Evolutionary conservation across 164 flowering plant genomes (phyloP), one percentile per base, ranked within the genome.

Genomic region (Akebia trifoliata): DNA sequence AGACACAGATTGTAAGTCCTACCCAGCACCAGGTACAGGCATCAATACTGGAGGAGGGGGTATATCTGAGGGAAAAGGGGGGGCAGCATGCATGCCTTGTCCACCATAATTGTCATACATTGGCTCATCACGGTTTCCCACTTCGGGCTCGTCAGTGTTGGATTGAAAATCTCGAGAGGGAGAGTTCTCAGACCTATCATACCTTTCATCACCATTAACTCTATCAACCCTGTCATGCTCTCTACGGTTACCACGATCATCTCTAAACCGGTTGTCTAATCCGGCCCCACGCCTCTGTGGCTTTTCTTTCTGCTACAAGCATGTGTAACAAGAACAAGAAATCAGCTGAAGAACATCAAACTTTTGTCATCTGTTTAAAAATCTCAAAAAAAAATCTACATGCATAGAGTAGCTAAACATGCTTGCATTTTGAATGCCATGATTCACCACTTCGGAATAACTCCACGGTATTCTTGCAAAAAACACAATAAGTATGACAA

Each of bases 1-100:
- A 46, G 11, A 21, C n/a, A 59, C 10, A 38, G 32, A 14, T 4
- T 17, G 2, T 21, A 50, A 49, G 20, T 71, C 93, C 55, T 74
- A 94, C 99, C 99, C 99, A 68, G 99, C 99, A 69, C 99, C 99
- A 70, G 99, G 99, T 51, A 94, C 95, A 69, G 99, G 99, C 97
- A 94, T 94, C 71, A 94, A 65, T 18, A 94, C 89, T 36, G 97
- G 97, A 54, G 67, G 74, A 18, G 97, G 95, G 3, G 88, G 75
- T 22, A 88, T 76, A 65, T 94, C 99, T 4, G 97, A 85, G 12
- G 87, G 68, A 61, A 90, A 88, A 36, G 94, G 70, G 32, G 69
- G 72, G 32, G 68, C 82, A 69, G 69, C 83, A 55, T 45, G 83
- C 60, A 83, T 72, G 57, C 91, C 91, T 67, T 79, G 96, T 46